Conservation (phyloP, 805 yeast species). For the Starmerella vaccinii region DNA sequence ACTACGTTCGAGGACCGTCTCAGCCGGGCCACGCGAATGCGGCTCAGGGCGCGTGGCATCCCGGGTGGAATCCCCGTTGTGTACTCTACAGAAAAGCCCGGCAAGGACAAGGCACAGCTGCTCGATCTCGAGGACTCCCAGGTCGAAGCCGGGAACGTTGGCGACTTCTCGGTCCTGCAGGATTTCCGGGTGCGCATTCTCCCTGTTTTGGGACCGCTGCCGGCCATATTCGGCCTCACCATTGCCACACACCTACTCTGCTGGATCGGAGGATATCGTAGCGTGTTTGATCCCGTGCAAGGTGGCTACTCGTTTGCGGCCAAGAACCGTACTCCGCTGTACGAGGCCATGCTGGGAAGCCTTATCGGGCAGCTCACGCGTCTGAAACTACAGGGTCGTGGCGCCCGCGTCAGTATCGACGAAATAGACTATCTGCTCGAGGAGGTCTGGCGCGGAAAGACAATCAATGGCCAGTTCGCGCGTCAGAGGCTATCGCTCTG, state of each 20-base stretch:
- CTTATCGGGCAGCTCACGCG: constrained; percentile 82
- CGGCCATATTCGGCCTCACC: constrained; percentile 89
- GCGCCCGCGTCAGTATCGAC: constrained; percentile 50
- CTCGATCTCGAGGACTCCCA: constrained; percentile 79
- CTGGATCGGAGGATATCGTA: constrained; percentile 70
- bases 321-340: constrained; percentile 71
- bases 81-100: constrained; percentile 93
- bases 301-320: constrained; percentile 78
- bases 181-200: constrained; percentile 89
- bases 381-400: constrained; percentile 54
- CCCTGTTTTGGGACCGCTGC: constrained; percentile 95
- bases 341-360: constrained; percentile 72
- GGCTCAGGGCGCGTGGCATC: constrained; percentile 72
- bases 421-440: constrained; percentile 80
- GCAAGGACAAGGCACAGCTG: constrained; percentile 80
- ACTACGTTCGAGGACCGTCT: constrained; percentile 89
- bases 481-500: constrained; percentile 74
- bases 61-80: constrained; percentile 69
- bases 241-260: constrained; percentile 78
- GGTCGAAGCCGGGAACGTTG: constrained; percentile 69
- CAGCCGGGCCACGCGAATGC: constrained; percentile 75
- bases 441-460: constrained; percentile 86
- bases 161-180: constrained; percentile 72
- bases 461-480: constrained; percentile 76
- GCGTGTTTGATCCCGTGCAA: constrained; percentile 32